Evolutionary conservation across 441 rosid species (phyloP), one percentile per base, ranked within the genome.

Genomic region (Cnidoscolus chayamansa): DNA sequence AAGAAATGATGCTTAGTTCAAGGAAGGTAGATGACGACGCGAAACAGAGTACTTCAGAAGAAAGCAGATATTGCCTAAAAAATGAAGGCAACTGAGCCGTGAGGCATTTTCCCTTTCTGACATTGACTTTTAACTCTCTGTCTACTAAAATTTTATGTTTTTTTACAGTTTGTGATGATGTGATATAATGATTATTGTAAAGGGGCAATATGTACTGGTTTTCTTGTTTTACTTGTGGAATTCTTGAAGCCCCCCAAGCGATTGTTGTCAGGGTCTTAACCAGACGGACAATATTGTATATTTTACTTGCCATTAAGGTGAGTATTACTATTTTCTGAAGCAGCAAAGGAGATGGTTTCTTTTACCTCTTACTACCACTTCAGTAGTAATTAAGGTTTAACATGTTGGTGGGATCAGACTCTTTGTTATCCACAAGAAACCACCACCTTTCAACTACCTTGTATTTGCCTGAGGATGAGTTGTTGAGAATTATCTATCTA

Each of bases 61-160:
- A 11, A 54, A 45, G 35, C 32, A 10, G 2, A 59, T 3, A 13
- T 4, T 59, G 16, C 0, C 15, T 30, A 6, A 48, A 16, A 47
- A 15, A 15, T 31, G 10, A 15, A 56, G 76, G 50, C 31, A 30
- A 30, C 67, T 47, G 11, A 50, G 48, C 37, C 60, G 40, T 40
- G 67, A 63, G 45, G 65, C 74, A 66, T 67, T 71, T 61, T 51
- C 78, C 45, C 25, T 16, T 61, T 64, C 45, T n/a, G 65, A 67
- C 10, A 55, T 10, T 40, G 40, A 35, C 40, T 35, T 35, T 35
- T 2, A 25, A 75, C 51, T 51, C 19, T 31, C 43, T 20, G 37
- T 11, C 32, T 3, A 11, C 45, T 9, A 3, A 8, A 8, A 8
- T 57, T 7, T n/a, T n/a, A 9, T 20, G 31, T 31, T 32, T 57